phyloP scores from a whole-genome alignment of 2,329 filamentous ascomycete genomes.

The Aspergillus hortae region DNA sequence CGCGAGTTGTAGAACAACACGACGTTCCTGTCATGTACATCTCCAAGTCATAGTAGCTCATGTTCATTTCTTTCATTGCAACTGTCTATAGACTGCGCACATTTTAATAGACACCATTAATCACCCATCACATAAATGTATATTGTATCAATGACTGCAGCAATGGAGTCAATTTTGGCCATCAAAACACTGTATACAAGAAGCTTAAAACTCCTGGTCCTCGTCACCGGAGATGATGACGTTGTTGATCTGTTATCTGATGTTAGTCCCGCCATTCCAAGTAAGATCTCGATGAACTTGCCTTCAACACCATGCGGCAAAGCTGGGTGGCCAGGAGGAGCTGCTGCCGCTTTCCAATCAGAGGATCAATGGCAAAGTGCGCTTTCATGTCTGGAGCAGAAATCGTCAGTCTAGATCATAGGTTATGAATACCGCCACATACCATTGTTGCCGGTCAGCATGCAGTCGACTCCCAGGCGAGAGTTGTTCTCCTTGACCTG shows the following conservation, averaged over 20 bases:
- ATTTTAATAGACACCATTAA: conserved; percentile 14
- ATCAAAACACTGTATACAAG: conserved; percentile 19
- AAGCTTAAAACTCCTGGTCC: conserved; percentile 75
- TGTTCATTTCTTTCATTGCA: conserved; percentile 20
- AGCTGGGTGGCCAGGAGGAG: conserved; percentile 93
- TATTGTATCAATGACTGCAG: conserved; percentile 13
- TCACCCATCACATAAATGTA: conserved; percentile 14
- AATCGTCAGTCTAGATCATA: conserved; percentile 1
- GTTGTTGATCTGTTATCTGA: conserved; percentile 66
- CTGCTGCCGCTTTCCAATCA: conserved; percentile 98
- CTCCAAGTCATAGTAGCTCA: conserved; percentile 1
- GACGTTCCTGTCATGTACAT: not conserved
- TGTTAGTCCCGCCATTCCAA: conserved; percentile 14
- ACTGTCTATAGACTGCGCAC: conserved; percentile 16
- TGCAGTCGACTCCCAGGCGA: conserved; percentile 91
- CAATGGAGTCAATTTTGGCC: conserved; percentile 15
- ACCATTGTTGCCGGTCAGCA: conserved; percentile 88
- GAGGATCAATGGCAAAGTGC: conserved; percentile 94
- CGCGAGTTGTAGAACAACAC: no score
- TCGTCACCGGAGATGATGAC: conserved; percentile 87
- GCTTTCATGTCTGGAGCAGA: conserved; percentile 78
- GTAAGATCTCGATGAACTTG: conserved; percentile 32
- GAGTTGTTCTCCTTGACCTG: conserved; percentile 83
- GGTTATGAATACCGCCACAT: conserved; percentile 28
- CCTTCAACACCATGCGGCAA: conserved; percentile 96